phyloP scores from a whole-genome alignment of 2,329 filamentous ascomycete species.

The Beauveria scarabaeidicola region DNA sequence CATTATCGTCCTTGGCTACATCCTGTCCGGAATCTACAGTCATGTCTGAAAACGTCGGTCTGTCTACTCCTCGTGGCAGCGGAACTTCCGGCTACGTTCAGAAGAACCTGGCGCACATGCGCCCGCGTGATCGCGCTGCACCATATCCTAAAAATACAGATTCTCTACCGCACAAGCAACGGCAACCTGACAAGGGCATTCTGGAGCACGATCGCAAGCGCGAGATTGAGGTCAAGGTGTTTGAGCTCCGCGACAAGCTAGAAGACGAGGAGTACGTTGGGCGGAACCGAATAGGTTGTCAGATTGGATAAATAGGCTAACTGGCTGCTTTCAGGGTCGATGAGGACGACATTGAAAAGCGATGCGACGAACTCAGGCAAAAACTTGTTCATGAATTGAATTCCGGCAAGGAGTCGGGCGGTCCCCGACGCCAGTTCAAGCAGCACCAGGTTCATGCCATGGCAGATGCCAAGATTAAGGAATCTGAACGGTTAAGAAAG shows the following conservation, averaged over 20 bases:
- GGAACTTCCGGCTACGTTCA: constrained; percentile 97
- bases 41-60: constrained; percentile 97
- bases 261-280: constrained; percentile 71
- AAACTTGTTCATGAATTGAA: constrained; percentile 33
- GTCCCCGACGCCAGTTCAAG: constrained; percentile 57
- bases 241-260: constrained; percentile 81
- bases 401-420: constrained; percentile 23
- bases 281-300: no score
- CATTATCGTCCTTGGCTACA: neutral
- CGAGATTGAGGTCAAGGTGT: constrained; percentile 85
- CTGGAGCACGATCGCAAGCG: constrained; percentile 89
- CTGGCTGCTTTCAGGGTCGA: constrained; percentile 47
- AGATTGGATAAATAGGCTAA: constrained; percentile 8
- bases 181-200: constrained; percentile 85
- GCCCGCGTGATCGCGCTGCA: constrained; percentile 68
- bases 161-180: constrained; percentile 60
- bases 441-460: constrained; percentile 92
- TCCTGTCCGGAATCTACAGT: neutral
- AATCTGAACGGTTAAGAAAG: constrained; percentile 79
- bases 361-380: constrained; percentile 33
- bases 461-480: constrained; percentile 90
- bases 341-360: constrained; percentile 82
- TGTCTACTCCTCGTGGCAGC: constrained; percentile 86
- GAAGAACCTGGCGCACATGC: constrained; percentile 83
- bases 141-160: constrained; percentile 70